Evolutionary conservation across 192 early-diverging fungal species (phyloP), one percentile per base, ranked within the genome.

Genomic region (Rhizoclosmatium sp.): DNA sequence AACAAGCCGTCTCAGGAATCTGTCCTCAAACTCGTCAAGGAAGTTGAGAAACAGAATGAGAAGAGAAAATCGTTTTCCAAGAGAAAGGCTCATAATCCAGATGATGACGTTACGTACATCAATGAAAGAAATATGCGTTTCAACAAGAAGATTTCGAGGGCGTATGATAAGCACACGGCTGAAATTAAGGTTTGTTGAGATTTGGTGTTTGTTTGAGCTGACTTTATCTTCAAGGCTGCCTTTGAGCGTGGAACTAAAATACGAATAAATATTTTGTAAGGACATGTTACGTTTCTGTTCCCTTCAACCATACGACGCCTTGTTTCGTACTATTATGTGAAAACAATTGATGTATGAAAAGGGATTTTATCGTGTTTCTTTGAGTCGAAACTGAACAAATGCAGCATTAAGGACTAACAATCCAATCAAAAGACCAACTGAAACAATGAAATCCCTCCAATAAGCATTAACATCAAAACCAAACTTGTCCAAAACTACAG

Each of bases 51-150:
- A 75, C 94, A 97, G 91, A 51, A 69, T 51, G 69, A 84, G 62
- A 81, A 71, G 47, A 71, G 86, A 39, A 79, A 60, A 16, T 89
- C 87, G 40, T 91, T 92, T 74, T 94, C 92, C 21, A 89, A 92
- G 89, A 54, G 92, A 87, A 64, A 91, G 41, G 85, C 82, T 46
- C 84, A 93, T 82, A 90, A 93, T 31, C 93, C 92, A 46, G 97
- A 97, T 68, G 94, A 95, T 59, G 94, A 88, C 56, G 86, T 88
- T 69, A 94, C 96, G 16, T 98, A 95, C 84, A 98, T 99, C 86
- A 98, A 98, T 79, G 96, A 99, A 49, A 88, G 93, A 80, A 99
- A 99, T 81, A 94, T 93, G 69, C 85, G 90, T 21, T 98, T 99
- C 85, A 98, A 98, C 91, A 93, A 95, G 78, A 98, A 98, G 89